Percentiles rank a stretch among this genome's conserved stretches.
These are phyloP conservation scores for Solanum rostratum DNA, from an alignment of 257 asterid species.

Conservation along the genomic window DNA sequence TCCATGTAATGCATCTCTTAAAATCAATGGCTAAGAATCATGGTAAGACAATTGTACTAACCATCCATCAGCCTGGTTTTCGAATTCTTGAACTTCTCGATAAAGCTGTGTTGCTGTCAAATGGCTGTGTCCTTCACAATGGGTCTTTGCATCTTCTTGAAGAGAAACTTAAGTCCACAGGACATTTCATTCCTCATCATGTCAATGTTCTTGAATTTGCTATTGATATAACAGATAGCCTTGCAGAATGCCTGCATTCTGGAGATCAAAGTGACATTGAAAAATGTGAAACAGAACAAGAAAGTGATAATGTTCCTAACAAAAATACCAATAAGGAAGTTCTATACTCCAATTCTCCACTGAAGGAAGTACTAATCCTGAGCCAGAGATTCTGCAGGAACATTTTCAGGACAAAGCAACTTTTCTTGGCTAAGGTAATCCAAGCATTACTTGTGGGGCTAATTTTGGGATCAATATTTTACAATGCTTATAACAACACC, in stretches of 20 bases:
- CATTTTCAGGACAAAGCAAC: conserved; percentile 54
- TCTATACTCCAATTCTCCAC: conserved; percentile 29
- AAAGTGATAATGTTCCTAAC: not conserved
- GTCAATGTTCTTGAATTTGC: conserved; percentile 71
- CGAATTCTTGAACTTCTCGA: conserved; percentile 58
- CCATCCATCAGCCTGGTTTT: conserved; percentile 83
- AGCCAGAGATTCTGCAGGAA: conserved; percentile 48
- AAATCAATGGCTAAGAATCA: conserved; percentile 50
- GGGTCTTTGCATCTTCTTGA: conserved; percentile 49
- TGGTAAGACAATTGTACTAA: conserved; percentile 44
- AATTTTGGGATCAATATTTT: conserved; percentile 51
- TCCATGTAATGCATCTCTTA: conserved; percentile 39
- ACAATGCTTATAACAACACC: conserved; percentile 19
- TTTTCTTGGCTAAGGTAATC: conserved; percentile 40
- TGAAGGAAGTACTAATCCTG: conserved; percentile 39
- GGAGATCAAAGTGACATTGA: conserved; percentile 19
- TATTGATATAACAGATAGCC: conserved; percentile 39
- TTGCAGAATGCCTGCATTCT: conserved; percentile 17
- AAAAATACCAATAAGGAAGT: not conserved
- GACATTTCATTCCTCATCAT: conserved; percentile 46
- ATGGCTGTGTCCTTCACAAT: conserved; percentile 49
- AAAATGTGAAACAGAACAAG: conserved; percentile 5
- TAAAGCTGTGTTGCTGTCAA: conserved; percentile 38
- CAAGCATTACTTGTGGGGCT: conserved; percentile 60
- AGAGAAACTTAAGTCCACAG: conserved; percentile 29